Percentiles rank a stretch among this genome's conserved stretches.
These are phyloP conservation scores for Dichotomopilus funicola DNA, from an alignment of 2,329 filamentous ascomycete species.

Conservation along the genomic window DNA sequence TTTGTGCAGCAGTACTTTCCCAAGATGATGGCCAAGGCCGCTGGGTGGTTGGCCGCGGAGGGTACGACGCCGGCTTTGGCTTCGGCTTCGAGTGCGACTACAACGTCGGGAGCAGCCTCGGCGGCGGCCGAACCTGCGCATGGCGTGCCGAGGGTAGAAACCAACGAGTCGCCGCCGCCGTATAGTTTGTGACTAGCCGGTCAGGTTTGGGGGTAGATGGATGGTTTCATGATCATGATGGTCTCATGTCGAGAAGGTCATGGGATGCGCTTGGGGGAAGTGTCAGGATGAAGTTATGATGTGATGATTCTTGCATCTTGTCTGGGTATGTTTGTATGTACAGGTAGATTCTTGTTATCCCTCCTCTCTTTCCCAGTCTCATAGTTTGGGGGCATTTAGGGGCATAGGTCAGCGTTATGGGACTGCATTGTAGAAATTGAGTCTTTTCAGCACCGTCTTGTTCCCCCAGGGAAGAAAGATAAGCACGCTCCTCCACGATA, in stretches of 20 bases:
- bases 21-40: constrained; percentile 56
- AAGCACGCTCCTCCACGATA: too few relatives aligned
- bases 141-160: neutral
- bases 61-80: neutral
- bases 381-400: too few relatives aligned
- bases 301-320: neutral
- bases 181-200: constrained; percentile 10
- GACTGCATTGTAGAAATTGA: too few relatives aligned
- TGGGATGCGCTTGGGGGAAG: neutral
- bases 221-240: neutral
- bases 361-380: too few relatives aligned
- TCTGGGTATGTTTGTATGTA: neutral
- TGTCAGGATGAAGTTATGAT: neutral
- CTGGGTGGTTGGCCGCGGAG: constrained; percentile 27
- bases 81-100: neutral
- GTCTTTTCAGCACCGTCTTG: too few relatives aligned
- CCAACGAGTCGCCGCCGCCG: constrained; percentile 6
- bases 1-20: constrained; percentile 73
- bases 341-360: neutral
- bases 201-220: constrained; percentile 5
- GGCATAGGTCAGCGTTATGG: too few relatives aligned
- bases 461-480: too few relatives aligned
- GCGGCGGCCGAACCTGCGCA: too few relatives aligned
- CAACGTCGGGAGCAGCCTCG: too few relatives aligned
- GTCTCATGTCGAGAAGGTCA: neutral